These are phyloP conservation scores for Metschnikowia borealis DNA, from an alignment of 805 yeast genomes.

Conservation along the genomic window DNA sequence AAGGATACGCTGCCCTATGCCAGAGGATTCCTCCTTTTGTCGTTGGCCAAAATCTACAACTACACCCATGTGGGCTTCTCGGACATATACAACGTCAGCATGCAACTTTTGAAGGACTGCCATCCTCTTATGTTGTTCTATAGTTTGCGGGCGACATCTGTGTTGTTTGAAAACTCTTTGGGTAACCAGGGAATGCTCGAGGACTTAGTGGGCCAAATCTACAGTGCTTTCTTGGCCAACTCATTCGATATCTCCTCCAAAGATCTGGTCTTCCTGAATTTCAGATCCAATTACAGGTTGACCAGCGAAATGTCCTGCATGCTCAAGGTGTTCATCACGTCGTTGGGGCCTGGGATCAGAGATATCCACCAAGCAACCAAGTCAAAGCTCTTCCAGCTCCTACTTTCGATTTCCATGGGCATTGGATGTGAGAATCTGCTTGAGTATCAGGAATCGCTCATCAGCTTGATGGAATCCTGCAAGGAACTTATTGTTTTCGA, in stretches of 20 bases:
- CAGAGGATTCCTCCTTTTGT: slow-evolving; percentile 41
- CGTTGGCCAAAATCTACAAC: slow-evolving; percentile 29
- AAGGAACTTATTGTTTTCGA: slow-evolving; percentile 40
- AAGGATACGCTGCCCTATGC: slow-evolving; percentile 59
- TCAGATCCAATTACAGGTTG: slow-evolving; percentile 32
- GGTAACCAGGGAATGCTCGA: slow-evolving; percentile 43
- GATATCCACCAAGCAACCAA: slow-evolving; percentile 20
- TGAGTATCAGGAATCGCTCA: slow-evolving; percentile 26
- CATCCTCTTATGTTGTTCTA: slow-evolving; percentile 81
- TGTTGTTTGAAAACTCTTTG: slow-evolving; percentile 53
- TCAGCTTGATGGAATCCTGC: slow-evolving; percentile 24
- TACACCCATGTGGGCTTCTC: slow-evolving; percentile 26
- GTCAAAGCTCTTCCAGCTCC: slow-evolving; percentile 23
- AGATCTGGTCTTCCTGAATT: slow-evolving; percentile 30
- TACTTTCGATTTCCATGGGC: slow-evolving; percentile 28
- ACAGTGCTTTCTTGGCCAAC: slow-evolving; percentile 34
- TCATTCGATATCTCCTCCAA: slow-evolving; percentile 34
- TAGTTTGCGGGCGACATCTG: slow-evolving; percentile 56
- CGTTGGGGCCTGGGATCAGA: slow-evolving; percentile 37
- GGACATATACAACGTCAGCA: slow-evolving; percentile 51
- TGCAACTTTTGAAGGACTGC: slow-evolving; percentile 68
- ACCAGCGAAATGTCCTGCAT: slow-evolving; percentile 22
- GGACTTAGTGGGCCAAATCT: slow-evolving; percentile 30
- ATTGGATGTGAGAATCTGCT: slow-evolving; percentile 27
- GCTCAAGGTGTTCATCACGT: slow-evolving; percentile 29